These are phyloP conservation scores for Kingdonia uniflora DNA, from an alignment of 164 flowering plant species.

Conservation along the genomic window DNA sequence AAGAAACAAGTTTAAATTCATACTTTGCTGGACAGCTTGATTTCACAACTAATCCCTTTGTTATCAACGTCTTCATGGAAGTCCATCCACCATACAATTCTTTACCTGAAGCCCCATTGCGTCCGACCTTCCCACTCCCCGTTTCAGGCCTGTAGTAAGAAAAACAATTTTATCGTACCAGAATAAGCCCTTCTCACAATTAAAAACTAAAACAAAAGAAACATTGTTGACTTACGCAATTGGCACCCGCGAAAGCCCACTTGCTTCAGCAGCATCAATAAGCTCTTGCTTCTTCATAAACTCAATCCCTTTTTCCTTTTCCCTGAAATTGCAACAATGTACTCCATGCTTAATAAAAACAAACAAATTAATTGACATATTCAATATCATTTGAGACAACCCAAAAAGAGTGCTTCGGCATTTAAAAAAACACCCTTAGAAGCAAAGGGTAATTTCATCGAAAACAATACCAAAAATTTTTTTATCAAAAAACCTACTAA, in stretches of 20 bases:
- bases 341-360: not conserved
- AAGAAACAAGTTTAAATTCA: constrained; percentile 3
- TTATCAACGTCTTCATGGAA: constrained; percentile 71
- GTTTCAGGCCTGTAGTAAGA: constrained; percentile 52
- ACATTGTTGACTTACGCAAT: constrained; percentile 33
- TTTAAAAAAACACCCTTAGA: too few relatives aligned
- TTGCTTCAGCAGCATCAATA: constrained; percentile 89
- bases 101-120: constrained; percentile 59
- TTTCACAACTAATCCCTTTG: constrained; percentile 70
- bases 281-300: constrained; percentile 88
- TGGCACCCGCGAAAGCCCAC: constrained; percentile 80
- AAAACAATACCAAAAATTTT: too few relatives aligned
- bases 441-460: too few relatives aligned
- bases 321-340: constrained; percentile 26
- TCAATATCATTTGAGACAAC: not conserved
- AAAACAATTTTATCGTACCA: not conserved
- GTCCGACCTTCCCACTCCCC: constrained; percentile 56
- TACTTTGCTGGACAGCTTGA: constrained; percentile 92
- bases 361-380: not conserved
- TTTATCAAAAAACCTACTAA: too few relatives aligned
- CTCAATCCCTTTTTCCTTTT: constrained; percentile 38
- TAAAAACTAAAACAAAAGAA: not conserved
- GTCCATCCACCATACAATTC: constrained; percentile 98
- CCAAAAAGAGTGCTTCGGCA: not conserved
- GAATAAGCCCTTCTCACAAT: too few relatives aligned